Percentiles rank a stretch among this genome's conserved stretches.
phyloP scores from a whole-genome alignment of 345 rosid species.

The Eucalyptus cloeziana region DNA sequence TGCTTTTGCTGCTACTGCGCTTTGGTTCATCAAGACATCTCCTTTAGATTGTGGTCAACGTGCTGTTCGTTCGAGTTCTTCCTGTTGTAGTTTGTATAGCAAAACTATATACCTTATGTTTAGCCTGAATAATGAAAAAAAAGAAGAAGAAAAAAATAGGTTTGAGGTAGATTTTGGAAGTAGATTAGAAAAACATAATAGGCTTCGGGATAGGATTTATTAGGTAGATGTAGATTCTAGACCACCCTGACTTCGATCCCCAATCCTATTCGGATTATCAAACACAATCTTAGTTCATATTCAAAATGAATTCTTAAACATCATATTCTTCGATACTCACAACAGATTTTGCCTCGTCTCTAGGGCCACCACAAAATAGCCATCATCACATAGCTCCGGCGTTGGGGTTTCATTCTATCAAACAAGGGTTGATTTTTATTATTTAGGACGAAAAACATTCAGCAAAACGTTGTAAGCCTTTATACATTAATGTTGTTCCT shows the following conservation, averaged over 20 bases:
- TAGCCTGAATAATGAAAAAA: background rate
- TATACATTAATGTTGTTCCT: background rate
- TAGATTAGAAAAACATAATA: background rate
- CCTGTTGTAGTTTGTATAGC: background rate
- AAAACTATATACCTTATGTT: background rate
- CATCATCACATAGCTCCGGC: background rate
- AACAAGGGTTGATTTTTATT: background rate
- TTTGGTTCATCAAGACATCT: background rate
- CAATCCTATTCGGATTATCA: accelerated
- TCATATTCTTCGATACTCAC: background rate
- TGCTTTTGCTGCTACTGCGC: background rate
- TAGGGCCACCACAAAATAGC: background rate
- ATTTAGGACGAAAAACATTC: background rate
- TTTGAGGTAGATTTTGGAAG: accelerated
- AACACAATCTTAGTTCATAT: background rate
- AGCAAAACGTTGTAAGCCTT: background rate
- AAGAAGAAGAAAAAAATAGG: background rate
- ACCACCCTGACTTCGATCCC: background rate
- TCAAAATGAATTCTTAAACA: background rate
- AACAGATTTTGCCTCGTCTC: background rate
- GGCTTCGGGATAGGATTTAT: background rate
- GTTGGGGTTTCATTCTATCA: background rate
- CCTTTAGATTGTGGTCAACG: background rate
- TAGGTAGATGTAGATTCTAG: background rate
- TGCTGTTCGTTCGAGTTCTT: background rate